Evolutionary conservation across 2,329 filamentous ascomycete genomes (phyloP).

Genomic region (Claviceps paspali): DNA sequence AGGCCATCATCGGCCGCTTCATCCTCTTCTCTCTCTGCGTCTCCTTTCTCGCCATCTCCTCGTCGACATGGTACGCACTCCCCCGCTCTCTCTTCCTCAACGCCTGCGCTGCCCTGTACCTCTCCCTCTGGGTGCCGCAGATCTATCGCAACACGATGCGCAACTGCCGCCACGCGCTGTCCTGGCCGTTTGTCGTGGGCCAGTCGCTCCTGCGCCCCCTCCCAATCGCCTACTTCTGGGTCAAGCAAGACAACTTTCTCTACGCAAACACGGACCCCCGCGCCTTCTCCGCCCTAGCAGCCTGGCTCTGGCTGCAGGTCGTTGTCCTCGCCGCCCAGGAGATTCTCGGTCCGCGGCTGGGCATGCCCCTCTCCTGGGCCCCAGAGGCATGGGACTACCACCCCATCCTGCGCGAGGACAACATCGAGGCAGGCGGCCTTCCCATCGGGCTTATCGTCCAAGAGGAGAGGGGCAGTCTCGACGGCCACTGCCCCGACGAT

Average conservation of each 20-base stretch:
- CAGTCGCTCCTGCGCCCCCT: conserved; percentile 65
- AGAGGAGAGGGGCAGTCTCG: conserved; percentile 3
- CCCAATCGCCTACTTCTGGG: conserved; percentile 77
- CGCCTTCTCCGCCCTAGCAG: conserved; percentile 43
- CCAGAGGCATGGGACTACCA: conserved; percentile 90
- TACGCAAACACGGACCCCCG: conserved; percentile 55
- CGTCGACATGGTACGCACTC: conserved; percentile 42
- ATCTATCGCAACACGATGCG: conserved; percentile 80
- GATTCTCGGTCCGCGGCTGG: conserved; percentile 76
- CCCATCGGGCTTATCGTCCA: conserved; percentile 52
- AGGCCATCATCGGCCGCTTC: conserved; percentile 41
- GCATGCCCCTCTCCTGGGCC: conserved; percentile 53
- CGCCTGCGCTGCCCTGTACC: conserved; percentile 53
- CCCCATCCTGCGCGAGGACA: conserved; percentile 71
- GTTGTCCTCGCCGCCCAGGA: conserved; percentile 68
- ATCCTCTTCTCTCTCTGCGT: conserved; percentile 39
- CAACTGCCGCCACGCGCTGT: conserved; percentile 81
- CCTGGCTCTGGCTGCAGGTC: conserved; percentile 81
- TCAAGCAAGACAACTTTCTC: conserved; percentile 62
- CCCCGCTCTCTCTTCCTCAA: conserved; percentile 45
- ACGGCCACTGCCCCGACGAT: neutral
- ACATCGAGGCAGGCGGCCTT: conserved; percentile 60
- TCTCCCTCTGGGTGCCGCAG: conserved; percentile 87
- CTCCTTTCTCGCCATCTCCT: conserved; percentile 43
- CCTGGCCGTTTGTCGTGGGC: conserved; percentile 79